A percentile compares a stretch with the other conserved stretches of the same genome.
Evolutionary conservation across 768 basidiomycete genomes (phyloP).

Genomic region (Tricholoma flavovirens): DNA sequence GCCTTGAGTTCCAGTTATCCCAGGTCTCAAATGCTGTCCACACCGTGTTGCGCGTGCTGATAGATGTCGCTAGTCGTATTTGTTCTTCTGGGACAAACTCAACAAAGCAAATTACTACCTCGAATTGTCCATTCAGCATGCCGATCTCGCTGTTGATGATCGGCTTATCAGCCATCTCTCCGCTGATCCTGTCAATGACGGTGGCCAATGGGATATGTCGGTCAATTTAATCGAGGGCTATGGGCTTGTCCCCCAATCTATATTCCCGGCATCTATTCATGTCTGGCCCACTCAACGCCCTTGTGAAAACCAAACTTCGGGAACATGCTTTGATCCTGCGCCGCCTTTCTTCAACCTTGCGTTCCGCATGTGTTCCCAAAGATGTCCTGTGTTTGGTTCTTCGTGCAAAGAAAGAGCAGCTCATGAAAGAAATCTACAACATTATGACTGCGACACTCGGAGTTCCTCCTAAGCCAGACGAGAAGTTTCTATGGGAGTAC

Average conservation of each 20-base stretch:
- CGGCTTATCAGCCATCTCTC: slow-evolving; percentile 77
- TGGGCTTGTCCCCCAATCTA: slow-evolving; percentile 77
- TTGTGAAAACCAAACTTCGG: slow-evolving; percentile 87
- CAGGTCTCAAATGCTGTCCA: slow-evolving; percentile 45
- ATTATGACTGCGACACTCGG: slow-evolving; percentile 85
- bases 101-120: slow-evolving; percentile 93
- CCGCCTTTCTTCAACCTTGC: slow-evolving; percentile 48
- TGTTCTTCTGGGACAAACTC: slow-evolving; percentile 96
- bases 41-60: background rate
- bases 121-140: slow-evolving; percentile 79
- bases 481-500: slow-evolving; percentile 83
- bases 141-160: slow-evolving; percentile 74
- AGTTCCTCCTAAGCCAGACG: slow-evolving; percentile 70
- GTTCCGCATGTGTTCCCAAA: slow-evolving; percentile 38
- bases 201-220: slow-evolving; percentile 95
- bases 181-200: slow-evolving; percentile 76
- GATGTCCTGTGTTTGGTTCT: slow-evolving; percentile 48
- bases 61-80: slow-evolving; percentile 54
- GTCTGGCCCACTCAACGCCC: slow-evolving; percentile 63
- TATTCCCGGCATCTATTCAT: slow-evolving; percentile 85
- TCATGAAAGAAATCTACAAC: slow-evolving; percentile 79
- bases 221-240: slow-evolving; percentile 60
- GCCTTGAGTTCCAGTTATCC: slow-evolving; percentile 87
- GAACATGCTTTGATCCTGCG: slow-evolving; percentile 87
- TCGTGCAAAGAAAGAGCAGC: slow-evolving; percentile 78